Base-by-base conservation (phyloP, 148 eudicot species). In the Salicornia ramosissima region DNA sequence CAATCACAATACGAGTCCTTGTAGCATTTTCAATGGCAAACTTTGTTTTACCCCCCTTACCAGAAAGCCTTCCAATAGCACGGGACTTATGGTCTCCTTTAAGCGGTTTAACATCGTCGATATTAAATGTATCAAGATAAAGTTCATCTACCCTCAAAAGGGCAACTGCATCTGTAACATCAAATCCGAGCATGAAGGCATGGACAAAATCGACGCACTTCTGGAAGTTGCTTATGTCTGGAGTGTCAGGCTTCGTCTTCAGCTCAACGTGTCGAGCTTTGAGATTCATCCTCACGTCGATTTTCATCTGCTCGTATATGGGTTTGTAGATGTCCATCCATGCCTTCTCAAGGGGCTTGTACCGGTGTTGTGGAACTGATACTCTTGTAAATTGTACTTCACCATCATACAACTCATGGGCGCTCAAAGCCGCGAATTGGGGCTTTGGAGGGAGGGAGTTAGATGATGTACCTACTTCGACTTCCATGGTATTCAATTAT, bases 11-110 rank as follows among this genome's bases (percentile, higher is more conserved):
- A 67, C 97, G 75, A 0, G 97, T 91, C 78, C 78, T 86, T 0
- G 97, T 91, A 0, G 97, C 82, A 52, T 91, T 91, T 79, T 91
- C 97, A 47, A 91, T 88, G 2, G 97, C 97, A 68, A 91, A 91
- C 75, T 84, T 91, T 1, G 95, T 88, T 61, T 84, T 88, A 36
- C 97, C 97, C 30, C 95, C 97, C 75, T 91, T 91, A 22, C 97
- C 97, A 18, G 92, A 86, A 29, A 91, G 71, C 63, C 97, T 85
- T 13, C 97, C 97, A 4, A 88, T 91, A 10, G 97, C 97, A 56
- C 97, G 81, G 0, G 97, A 91, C 31, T 83, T 55, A 61, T 91
- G 97, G 80, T 91, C 95, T 1, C 97, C 97, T 71, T 71, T 72
- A 31, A 91, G 81, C 25, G 90, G 88, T 79, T 91, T 91, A 16